phyloP scores from a whole-genome alignment of 768 basidiomycete genomes.

The Suillus brevipes region DNA sequence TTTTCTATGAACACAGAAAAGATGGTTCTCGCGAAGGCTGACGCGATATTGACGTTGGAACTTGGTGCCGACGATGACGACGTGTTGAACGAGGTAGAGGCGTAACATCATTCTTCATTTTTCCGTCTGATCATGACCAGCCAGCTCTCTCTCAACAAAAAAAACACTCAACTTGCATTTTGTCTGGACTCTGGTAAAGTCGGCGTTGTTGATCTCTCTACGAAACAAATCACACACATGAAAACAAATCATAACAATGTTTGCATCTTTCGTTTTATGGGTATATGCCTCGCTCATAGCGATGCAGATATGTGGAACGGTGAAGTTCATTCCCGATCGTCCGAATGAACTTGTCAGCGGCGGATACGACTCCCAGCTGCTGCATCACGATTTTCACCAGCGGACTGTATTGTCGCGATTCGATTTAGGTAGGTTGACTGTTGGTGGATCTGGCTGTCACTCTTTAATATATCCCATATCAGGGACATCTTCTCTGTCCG shows the following conservation, averaged over 20 bases:
- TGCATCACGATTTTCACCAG: constrained; percentile 67
- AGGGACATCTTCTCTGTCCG: constrained; percentile 37
- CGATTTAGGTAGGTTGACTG: constrained; percentile 49
- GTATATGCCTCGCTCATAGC: constrained; percentile 10
- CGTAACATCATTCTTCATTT: constrained; percentile 6
- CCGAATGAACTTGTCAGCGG: constrained; percentile 74
- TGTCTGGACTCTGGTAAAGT: constrained; percentile 69
- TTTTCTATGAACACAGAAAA: constrained; percentile 48
- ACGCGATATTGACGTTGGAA: constrained; percentile 48
- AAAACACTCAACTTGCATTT: constrained; percentile 59
- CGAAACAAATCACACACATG: constrained; percentile 52
- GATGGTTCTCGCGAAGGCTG: constrained; percentile 52
- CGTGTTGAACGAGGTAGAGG: constrained; percentile 63
- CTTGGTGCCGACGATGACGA: constrained; percentile 56
- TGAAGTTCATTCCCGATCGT: constrained; percentile 70
- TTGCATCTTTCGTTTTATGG: neutral
- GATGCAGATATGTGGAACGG: constrained; percentile 67
- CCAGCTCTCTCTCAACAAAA: constrained; percentile 63
- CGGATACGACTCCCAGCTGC: constrained; percentile 68
- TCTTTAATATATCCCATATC: constrained; percentile 4
- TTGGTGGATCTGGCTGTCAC: neutral
- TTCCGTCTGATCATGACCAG: constrained; percentile 37
- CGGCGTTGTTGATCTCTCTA: constrained; percentile 62
- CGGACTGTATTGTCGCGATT: constrained; percentile 56
- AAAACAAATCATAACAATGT: constrained; percentile 65